Conservation (phyloP, 495 filamentous ascomycete genomes). For the Aspergillus campestris region DNA sequence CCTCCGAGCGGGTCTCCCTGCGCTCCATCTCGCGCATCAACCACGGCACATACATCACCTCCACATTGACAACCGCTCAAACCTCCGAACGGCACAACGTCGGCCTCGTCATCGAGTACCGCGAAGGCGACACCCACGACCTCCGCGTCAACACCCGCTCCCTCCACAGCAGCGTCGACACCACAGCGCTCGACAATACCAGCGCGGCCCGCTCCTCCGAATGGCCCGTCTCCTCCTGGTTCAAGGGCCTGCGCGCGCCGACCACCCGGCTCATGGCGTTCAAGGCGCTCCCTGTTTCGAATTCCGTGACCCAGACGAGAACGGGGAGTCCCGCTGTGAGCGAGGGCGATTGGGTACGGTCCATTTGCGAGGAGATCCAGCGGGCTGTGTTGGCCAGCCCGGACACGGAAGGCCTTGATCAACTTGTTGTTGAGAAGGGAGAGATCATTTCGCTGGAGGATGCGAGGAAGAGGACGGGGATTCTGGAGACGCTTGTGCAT, state of each 20-base stretch:
- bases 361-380: conserved; percentile 55
- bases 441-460: conserved; percentile 78
- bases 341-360: conserved; percentile 61
- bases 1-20: conserved; percentile 80
- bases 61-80: conserved; percentile 64
- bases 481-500: conserved; percentile 79
- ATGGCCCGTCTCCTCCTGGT: conserved; percentile 37
- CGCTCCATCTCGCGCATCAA: conserved; percentile 59
- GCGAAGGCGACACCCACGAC: conserved; percentile 54
- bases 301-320: conserved; percentile 33
- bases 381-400: conserved; percentile 28
- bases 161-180: conserved; percentile 48
- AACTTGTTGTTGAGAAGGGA: conserved; percentile 46
- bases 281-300: conserved; percentile 35
- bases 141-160: conserved; percentile 77
- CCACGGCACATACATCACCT: conserved; percentile 83
- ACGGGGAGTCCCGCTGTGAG: conserved; percentile 38
- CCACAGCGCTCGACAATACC: conserved; percentile 21
- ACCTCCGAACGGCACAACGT: conserved; percentile 71
- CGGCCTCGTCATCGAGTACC: conserved; percentile 71
- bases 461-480: conserved; percentile 78
- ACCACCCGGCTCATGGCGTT: conserved; percentile 47
- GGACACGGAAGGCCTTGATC: not conserved
- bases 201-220: conserved; percentile 16
- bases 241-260: conserved; percentile 23